Conservation (phyloP, 305 asterid species). For the Fraxinus latifolia region DNA sequence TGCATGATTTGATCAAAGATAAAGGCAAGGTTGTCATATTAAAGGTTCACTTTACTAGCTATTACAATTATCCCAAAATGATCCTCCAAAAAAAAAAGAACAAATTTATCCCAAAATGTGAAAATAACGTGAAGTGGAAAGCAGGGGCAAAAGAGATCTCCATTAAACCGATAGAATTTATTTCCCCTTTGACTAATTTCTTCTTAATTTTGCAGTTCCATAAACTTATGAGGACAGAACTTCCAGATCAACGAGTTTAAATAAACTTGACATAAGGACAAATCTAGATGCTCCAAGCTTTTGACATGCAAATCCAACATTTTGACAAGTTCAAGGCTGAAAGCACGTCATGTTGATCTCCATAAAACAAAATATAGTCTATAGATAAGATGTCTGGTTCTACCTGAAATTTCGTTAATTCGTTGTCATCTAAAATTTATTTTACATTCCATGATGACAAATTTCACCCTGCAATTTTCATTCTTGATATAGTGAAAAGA, state of each 20-base stretch:
- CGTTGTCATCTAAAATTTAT: background rate
- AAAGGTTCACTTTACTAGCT: background rate
- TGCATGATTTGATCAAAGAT: background rate
- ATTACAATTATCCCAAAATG: background rate
- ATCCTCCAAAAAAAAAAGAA: background rate
- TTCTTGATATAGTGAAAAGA: background rate
- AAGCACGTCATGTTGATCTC: background rate
- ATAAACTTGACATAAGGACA: background rate
- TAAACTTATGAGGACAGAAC: background rate
- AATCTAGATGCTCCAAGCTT: background rate
- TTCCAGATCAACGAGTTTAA: background rate
- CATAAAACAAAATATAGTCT: background rate
- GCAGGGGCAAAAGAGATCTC: background rate
- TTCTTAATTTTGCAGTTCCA: background rate
- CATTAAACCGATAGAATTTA: background rate
- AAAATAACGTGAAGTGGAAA: background rate
- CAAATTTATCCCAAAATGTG: no score
- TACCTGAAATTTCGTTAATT: background rate
- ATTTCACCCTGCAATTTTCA: background rate
- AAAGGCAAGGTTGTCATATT: background rate
- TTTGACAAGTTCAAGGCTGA: background rate
- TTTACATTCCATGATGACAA: background rate
- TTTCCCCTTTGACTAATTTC: background rate
- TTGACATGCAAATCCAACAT: background rate
- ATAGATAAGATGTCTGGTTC: background rate